phyloP scores from a whole-genome alignment of 306 rosid genomes.

The Oemleria cerasiformis region DNA sequence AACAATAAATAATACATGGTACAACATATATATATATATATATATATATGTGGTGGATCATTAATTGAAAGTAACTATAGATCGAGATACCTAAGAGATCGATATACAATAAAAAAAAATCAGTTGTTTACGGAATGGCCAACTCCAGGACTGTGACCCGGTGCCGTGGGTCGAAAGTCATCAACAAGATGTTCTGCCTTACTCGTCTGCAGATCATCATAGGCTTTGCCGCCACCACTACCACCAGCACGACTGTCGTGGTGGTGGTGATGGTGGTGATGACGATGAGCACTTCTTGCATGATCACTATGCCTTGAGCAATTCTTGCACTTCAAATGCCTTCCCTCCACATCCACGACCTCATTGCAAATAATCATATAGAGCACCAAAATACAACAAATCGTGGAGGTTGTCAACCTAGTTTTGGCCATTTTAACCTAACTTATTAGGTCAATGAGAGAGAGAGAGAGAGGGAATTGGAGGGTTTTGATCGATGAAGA shows the following conservation, averaged over 20 bases:
- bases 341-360: conserved; percentile 36
- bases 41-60: background rate
- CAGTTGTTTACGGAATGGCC: conserved; percentile 44
- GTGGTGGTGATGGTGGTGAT: background rate
- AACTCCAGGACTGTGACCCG: conserved; percentile 52
- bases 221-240: background rate
- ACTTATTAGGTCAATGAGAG: background rate
- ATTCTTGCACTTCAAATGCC: conserved; percentile 33
- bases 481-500: background rate
- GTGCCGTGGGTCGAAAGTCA: conserved; percentile 49
- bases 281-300: background rate
- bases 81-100: too few species aligned
- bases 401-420: background rate
- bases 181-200: conserved; percentile 24
- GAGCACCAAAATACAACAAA: conserved; percentile 30
- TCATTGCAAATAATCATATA: conserved; percentile 38
- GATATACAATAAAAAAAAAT: conserved; percentile 4
- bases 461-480: conserved; percentile 4
- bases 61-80: background rate
- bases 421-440: conserved; percentile 31
- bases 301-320: conserved; percentile 17
- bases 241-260: background rate
- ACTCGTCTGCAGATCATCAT: conserved; percentile 11
- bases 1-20: background rate
- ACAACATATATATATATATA: too few species aligned